Percentiles rank a stretch among this genome's conserved stretches.
phyloP scores from a whole-genome alignment of 23 red algal species.

The Gracilaria vermiculophylla region DNA sequence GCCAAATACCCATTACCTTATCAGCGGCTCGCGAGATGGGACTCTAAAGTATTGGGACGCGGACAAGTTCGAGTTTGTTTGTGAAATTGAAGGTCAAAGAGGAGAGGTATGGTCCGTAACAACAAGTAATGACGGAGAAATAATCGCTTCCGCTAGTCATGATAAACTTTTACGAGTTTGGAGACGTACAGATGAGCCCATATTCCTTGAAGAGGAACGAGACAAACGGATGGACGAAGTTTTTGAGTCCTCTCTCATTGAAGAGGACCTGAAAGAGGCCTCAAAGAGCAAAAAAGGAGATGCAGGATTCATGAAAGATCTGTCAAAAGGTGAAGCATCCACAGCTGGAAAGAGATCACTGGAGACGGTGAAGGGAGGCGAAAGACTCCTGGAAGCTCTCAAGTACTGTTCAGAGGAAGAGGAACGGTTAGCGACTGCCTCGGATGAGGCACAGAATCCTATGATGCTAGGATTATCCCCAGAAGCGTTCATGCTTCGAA shows the following conservation, averaged over 20 bases:
- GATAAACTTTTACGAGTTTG: constrained; percentile 84
- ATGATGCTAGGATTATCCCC: constrained; percentile 53
- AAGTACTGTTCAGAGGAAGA: constrained; percentile 49
- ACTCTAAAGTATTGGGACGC: constrained; percentile 93
- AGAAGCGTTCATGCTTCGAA: constrained; percentile 51
- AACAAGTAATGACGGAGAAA: constrained; percentile 69
- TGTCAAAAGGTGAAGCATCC: constrained; percentile 44
- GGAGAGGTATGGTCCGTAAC: constrained; percentile 57
- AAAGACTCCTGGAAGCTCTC: constrained; percentile 79
- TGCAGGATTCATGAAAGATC: constrained; percentile 15
- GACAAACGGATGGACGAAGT: constrained; percentile 70
- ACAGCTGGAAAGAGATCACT: constrained; percentile 71
- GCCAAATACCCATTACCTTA: constrained; percentile 85
- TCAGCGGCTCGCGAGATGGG: constrained; percentile 84
- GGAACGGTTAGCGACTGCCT: constrained; percentile 16
- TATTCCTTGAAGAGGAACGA: constrained; percentile 87
- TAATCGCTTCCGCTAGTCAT: constrained; percentile 65
- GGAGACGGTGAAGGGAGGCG: constrained; percentile 71
- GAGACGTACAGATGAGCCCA: constrained; percentile 69
- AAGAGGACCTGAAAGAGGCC: constrained; percentile 39
- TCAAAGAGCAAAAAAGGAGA: constrained; percentile 23
- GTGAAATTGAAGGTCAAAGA: constrained; percentile 67
- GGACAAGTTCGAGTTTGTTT: constrained; percentile 75
- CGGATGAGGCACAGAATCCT: constrained; percentile 19
- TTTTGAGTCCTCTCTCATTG: constrained; percentile 66